These are phyloP conservation scores for Crucihimalaya himalaica DNA, from an alignment of 345 rosid species.

Conservation along the genomic window DNA sequence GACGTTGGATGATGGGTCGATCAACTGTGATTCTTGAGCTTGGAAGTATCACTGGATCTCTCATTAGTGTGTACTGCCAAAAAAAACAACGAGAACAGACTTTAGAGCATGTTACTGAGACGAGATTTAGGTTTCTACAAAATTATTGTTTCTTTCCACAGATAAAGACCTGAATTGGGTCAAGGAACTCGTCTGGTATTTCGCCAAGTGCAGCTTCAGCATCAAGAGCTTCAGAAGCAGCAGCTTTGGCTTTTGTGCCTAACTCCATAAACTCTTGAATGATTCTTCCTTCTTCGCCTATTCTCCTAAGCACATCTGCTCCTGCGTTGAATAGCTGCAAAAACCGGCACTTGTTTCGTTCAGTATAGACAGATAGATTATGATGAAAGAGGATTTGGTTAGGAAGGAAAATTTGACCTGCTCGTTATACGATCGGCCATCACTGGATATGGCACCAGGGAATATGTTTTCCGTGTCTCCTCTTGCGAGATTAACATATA, in stretches of 20 bases:
- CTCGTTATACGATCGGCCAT: constrained; percentile 94
- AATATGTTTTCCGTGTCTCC: constrained; percentile 82
- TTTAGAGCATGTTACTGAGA: background rate
- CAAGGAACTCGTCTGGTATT: constrained; percentile 98
- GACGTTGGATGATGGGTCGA: constrained; percentile 92
- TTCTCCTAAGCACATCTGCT: constrained; percentile 76
- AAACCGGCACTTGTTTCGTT: constrained; percentile 20
- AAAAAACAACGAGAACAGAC: background rate
- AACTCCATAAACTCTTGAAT: constrained; percentile 75
- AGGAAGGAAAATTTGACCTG: constrained; percentile 53
- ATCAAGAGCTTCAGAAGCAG: constrained; percentile 96
- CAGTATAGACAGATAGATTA: background rate
- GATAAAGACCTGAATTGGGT: constrained; percentile 44
- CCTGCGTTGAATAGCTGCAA: constrained; percentile 86
- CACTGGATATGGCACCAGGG: constrained; percentile 90
- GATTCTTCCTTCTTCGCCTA: constrained; percentile 76
- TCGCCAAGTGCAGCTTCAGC: constrained; percentile 95
- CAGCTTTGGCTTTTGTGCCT: constrained; percentile 79
- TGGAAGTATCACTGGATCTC: constrained; percentile 98
- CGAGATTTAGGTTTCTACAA: background rate
- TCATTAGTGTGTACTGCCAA: constrained; percentile 88
- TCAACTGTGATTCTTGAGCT: constrained; percentile 86
- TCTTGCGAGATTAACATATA: constrained; percentile 86
- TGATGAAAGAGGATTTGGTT: constrained; percentile 8
- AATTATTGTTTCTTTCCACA: background rate